Evolutionary conservation across 2,329 filamentous ascomycete species (phyloP).

Genomic region (Myotisia sp.): DNA sequence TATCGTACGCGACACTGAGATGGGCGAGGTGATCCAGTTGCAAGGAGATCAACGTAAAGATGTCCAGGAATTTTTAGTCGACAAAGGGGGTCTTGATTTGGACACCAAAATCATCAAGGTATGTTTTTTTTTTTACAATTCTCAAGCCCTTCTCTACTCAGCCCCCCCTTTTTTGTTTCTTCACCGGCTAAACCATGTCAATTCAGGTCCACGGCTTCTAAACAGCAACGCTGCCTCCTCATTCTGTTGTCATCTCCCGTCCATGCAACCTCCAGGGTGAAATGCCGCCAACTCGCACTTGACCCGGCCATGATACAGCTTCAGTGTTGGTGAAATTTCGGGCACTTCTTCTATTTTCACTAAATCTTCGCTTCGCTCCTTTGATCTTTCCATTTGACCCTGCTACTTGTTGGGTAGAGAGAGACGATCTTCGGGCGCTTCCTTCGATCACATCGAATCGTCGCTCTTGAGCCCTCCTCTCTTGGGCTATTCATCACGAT

Average conservation of each 20-base stretch:
- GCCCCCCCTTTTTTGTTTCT: too few species aligned
- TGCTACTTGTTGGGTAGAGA: too few species aligned
- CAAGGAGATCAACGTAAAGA: conserved; percentile 99
- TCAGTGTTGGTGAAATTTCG: too few species aligned
- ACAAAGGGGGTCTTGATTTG: conserved; percentile 85
- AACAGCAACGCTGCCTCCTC: conserved; percentile 25
- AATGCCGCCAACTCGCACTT: too few species aligned
- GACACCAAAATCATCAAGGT: conserved; percentile 97
- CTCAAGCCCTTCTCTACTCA: not conserved
- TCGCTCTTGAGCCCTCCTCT: too few species aligned
- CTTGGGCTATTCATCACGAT: too few species aligned
- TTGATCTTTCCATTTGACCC: too few species aligned
- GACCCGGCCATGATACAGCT: too few species aligned
- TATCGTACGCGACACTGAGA: conserved; percentile 87
- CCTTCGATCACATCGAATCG: too few species aligned
- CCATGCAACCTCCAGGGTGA: not conserved
- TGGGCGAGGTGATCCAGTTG: conserved; percentile 99
- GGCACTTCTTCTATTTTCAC: too few species aligned
- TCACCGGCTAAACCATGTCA: conserved; percentile 1
- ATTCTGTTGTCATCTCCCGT: conserved; percentile 30
- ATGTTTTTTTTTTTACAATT: conserved; percentile 11
- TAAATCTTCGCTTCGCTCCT: too few species aligned
- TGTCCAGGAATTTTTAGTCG: conserved; percentile 91
- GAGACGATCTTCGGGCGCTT: too few species aligned
- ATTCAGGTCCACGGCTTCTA: conserved; percentile 40